These are phyloP conservation scores for Bacidia rubella DNA, from an alignment of 495 filamentous ascomycete species.

Conservation along the genomic window DNA sequence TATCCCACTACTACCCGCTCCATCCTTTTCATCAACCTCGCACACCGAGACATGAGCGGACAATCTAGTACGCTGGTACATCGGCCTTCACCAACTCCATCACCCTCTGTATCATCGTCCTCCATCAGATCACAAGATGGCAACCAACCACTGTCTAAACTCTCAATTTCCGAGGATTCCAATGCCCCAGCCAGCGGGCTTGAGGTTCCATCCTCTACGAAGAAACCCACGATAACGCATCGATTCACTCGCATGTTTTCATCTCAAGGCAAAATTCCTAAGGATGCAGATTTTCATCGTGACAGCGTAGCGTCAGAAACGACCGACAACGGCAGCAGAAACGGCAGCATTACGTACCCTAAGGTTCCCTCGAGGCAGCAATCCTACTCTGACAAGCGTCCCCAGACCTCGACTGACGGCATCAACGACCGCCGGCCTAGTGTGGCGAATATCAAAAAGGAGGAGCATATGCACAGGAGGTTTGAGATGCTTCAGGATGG, in stretches of 20 bases:
- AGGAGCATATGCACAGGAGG: slow-evolving; percentile 30
- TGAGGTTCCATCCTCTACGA: slow-evolving; percentile 17
- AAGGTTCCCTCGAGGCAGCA: slow-evolving; percentile 25
- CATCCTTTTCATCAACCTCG: neutral
- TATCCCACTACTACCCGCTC: neutral
- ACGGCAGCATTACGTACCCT: slow-evolving; percentile 19
- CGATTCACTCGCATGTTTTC: slow-evolving; percentile 51
- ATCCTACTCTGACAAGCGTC: slow-evolving; percentile 25
- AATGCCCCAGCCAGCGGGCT: slow-evolving; percentile 12
- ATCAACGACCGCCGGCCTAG: slow-evolving; percentile 28
- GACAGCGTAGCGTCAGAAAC: slow-evolving; percentile 26
- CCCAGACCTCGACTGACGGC: slow-evolving; percentile 27
- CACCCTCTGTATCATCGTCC: slow-evolving; percentile 16
- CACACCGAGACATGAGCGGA: slow-evolving; percentile 14
- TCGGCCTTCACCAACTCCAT: slow-evolving; percentile 11
- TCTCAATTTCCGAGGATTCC: slow-evolving; percentile 14
- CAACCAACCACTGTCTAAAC: slow-evolving; percentile 2
- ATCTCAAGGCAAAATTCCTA: slow-evolving; percentile 19
- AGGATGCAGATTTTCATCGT: slow-evolving; percentile 26
- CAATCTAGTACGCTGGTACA: slow-evolving; percentile 14
- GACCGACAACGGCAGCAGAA: slow-evolving; percentile 26
- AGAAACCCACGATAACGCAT: slow-evolving; percentile 41
- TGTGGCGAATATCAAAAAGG: slow-evolving; percentile 28
- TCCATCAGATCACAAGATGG: slow-evolving; percentile 19
- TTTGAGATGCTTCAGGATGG: slow-evolving; percentile 50